These are phyloP conservation scores for Tubosaeta brunneosetosa DNA, from an alignment of 768 basidiomycete species.

Conservation along the genomic window DNA sequence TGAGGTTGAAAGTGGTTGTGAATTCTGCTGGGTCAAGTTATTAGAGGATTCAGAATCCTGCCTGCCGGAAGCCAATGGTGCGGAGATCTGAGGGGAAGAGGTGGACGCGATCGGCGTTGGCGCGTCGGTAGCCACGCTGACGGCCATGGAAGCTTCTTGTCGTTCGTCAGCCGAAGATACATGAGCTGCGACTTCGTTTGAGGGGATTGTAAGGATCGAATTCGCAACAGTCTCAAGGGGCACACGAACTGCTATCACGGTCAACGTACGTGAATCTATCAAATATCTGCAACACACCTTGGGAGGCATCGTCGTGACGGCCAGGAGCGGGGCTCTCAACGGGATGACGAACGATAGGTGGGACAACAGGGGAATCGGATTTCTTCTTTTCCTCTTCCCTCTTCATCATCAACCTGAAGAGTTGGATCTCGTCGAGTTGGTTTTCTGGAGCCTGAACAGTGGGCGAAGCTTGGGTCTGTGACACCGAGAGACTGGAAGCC, in stretches of 20 bases:
- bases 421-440: slow-evolving; percentile 74
- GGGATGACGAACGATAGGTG: neutral
- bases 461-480: slow-evolving; percentile 22
- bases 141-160: slow-evolving; percentile 1
- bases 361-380: slow-evolving; percentile 17
- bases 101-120: slow-evolving; percentile 8
- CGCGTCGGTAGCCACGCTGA: slow-evolving; percentile 1
- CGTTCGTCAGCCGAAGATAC: slow-evolving; percentile 15
- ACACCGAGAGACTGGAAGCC: slow-evolving; percentile 3
- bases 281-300: slow-evolving; percentile 17
- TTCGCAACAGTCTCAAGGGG: slow-evolving; percentile 7
- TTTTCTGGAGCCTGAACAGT: slow-evolving; percentile 24
- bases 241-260: slow-evolving; percentile 7
- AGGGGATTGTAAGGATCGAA: neutral
- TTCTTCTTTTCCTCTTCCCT: slow-evolving; percentile 56
- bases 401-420: slow-evolving; percentile 82
- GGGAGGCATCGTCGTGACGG: slow-evolving; percentile 8
- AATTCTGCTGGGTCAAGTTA: slow-evolving; percentile 24
- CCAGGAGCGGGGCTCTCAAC: slow-evolving; percentile 10
- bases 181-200: slow-evolving; percentile 11
- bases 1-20: slow-evolving; percentile 36
- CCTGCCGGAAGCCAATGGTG: neutral
- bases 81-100: slow-evolving; percentile 10
- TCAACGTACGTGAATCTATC: slow-evolving; percentile 9
- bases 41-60: slow-evolving; percentile 20